A percentile compares a stretch with the other conserved stretches of the same genome.
These are phyloP conservation scores for Geotrichum carabidarum DNA, from an alignment of 1,139 yeast genomes.

Conservation along the genomic window DNA sequence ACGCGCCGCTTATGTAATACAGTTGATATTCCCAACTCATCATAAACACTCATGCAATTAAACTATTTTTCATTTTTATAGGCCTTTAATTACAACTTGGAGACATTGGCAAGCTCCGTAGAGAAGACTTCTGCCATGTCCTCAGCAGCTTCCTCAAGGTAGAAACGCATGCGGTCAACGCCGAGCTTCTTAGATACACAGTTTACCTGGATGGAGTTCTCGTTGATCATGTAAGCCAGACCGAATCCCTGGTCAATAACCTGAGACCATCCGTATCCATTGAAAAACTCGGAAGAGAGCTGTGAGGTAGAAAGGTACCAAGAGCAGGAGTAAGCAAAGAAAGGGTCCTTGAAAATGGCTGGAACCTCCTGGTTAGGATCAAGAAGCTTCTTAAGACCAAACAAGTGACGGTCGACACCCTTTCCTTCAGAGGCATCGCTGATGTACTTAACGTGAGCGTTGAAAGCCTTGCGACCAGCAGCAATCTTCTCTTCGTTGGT, in stretches of 20 bases:
- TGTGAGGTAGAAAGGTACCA: conserved; percentile 93
- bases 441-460: conserved; percentile 70
- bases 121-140: conserved; percentile 67
- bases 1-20: too few relatives aligned
- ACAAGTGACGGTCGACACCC: conserved; percentile 91
- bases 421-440: conserved; percentile 75
- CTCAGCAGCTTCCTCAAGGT: conserved; percentile 71
- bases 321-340: conserved; percentile 65
- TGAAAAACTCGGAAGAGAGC: conserved; percentile 79
- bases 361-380: conserved; percentile 59
- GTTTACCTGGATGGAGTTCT: conserved; percentile 80
- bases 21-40: too few relatives aligned
- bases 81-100: conserved; percentile 33
- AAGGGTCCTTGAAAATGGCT: conserved; percentile 68
- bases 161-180: conserved; percentile 62
- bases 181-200: conserved; percentile 73
- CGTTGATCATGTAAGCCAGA: conserved; percentile 86
- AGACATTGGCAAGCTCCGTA: conserved; percentile 32
- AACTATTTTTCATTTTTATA: conserved; percentile 21
- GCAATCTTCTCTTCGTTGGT: conserved; percentile 55
- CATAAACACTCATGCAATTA: not conserved
- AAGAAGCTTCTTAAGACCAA: conserved; percentile 77
- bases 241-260: conserved; percentile 94
- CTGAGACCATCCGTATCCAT: conserved; percentile 96
- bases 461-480: conserved; percentile 68